These are phyloP conservation scores for Pseudohyphozyma bogoriensis DNA, from an alignment of 768 basidiomycete species.

Conservation along the genomic window DNA sequence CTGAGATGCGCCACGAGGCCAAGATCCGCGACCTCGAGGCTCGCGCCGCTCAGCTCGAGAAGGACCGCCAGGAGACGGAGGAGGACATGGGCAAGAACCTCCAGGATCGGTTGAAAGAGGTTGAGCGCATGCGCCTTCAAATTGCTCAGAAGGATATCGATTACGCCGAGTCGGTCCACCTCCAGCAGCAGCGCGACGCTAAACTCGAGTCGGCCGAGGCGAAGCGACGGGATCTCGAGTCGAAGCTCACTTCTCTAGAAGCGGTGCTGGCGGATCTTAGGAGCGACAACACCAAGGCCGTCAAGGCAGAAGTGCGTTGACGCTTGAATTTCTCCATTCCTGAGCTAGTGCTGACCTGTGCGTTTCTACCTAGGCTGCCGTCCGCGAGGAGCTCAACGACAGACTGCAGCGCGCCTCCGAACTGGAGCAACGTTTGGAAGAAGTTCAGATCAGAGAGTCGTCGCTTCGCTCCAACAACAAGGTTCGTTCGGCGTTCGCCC, in stretches of 20 bases:
- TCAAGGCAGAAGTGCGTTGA: conserved; percentile 57
- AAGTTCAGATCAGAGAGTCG: conserved; percentile 51
- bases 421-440: conserved; percentile 62
- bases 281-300: conserved; percentile 43
- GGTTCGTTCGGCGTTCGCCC: conserved; percentile 40
- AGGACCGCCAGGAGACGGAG: conserved; percentile 75
- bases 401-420: conserved; percentile 45
- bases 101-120: conserved; percentile 31
- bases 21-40: conserved; percentile 57
- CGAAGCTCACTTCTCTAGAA: conserved; percentile 37
- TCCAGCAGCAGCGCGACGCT: conserved; percentile 56
- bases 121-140: conserved; percentile 30
- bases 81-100: conserved; percentile 81
- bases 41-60: conserved; percentile 56
- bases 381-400: conserved; percentile 47
- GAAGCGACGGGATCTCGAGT: conserved; percentile 41
- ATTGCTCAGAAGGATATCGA: conserved; percentile 31
- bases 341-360: neutral
- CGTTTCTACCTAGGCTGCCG: conserved; percentile 39
- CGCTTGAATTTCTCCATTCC: neutral
- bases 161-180: conserved; percentile 47
- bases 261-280: conserved; percentile 44
- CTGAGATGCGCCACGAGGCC: conserved; percentile 44
- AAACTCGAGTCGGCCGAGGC: conserved; percentile 50
- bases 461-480: conserved; percentile 69